These are phyloP conservation scores for Auricularia sp. DNA, from an alignment of 768 basidiomycete species.

Conservation along the genomic window DNA sequence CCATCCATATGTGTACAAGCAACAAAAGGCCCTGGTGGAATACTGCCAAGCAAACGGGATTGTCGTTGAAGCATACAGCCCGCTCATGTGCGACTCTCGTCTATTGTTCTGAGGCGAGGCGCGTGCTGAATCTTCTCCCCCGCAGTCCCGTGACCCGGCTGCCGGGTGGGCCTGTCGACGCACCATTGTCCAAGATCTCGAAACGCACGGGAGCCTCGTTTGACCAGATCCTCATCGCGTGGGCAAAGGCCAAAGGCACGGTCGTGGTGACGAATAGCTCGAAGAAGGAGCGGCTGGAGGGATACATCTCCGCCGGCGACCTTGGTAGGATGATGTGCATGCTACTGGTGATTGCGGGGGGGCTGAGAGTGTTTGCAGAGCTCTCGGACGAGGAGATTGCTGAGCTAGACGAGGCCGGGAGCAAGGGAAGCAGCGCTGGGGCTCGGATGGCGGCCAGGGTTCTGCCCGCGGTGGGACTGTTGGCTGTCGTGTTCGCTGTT, in stretches of 20 bases:
- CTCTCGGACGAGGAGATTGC: constrained; percentile 42
- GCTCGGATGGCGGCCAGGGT: neutral
- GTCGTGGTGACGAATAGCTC: constrained; percentile 62
- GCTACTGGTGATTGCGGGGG: neutral
- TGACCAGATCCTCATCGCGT: constrained; percentile 64
- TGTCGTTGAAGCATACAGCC: constrained; percentile 62
- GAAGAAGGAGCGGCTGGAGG: constrained; percentile 52
- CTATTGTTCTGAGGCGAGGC: neutral
- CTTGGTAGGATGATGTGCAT: constrained; percentile 32
- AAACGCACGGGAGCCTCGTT: constrained; percentile 38
- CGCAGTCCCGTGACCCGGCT: constrained; percentile 47
- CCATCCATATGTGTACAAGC: constrained; percentile 58
- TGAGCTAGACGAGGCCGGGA: constrained; percentile 49
- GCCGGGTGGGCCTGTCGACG: constrained; percentile 57
- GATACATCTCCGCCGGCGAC: constrained; percentile 61
- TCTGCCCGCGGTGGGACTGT: neutral
- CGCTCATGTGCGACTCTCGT: constrained; percentile 39
- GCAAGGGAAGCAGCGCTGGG: neutral
- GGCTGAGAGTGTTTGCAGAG: constrained; percentile 21
- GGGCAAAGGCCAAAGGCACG: constrained; percentile 60
- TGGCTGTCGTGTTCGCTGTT: neutral
- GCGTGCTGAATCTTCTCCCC: neutral
- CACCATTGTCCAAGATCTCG: constrained; percentile 45
- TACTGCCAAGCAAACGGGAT: constrained; percentile 50
- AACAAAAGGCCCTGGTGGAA: constrained; percentile 46